Evolutionary conservation across 331 rosid species (phyloP).

Genomic region (Spiraea crenata): DNA sequence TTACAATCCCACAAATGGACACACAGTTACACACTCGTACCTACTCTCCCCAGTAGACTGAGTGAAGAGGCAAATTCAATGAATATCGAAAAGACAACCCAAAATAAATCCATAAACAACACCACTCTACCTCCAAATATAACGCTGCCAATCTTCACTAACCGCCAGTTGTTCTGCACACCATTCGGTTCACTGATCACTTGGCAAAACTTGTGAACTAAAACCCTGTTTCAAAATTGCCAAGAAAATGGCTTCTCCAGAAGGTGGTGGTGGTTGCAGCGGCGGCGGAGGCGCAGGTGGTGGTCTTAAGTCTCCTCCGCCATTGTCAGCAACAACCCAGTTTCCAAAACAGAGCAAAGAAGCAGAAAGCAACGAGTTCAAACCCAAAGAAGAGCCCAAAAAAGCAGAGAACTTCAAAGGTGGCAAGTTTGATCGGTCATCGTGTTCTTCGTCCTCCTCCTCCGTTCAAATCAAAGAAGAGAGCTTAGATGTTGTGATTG

Average conservation of each 20-base stretch:
- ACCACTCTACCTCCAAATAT: background rate
- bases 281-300: background rate
- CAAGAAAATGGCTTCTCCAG: constrained; percentile 17
- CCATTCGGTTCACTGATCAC: background rate
- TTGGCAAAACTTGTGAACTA: background rate
- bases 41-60: background rate
- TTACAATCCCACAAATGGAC: background rate
- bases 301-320: constrained; percentile 6
- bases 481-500: background rate
- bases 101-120: background rate
- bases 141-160: background rate
- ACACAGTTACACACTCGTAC: background rate
- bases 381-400: constrained; percentile 19
- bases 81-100: background rate
- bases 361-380: constrained; percentile 4
- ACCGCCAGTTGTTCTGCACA: background rate
- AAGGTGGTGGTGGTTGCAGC: constrained; percentile 2
- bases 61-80: background rate
- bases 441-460: constrained; percentile 20
- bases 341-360: constrained; percentile 11
- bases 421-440: constrained; percentile 3
- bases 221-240: background rate
- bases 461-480: constrained; percentile 18
- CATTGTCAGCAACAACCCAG: constrained; percentile 2
- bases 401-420: background rate